Evolutionary conservation across 225 moss, liverwort and hornwort species (phyloP).

Genomic region (Lunularia cruciata): DNA sequence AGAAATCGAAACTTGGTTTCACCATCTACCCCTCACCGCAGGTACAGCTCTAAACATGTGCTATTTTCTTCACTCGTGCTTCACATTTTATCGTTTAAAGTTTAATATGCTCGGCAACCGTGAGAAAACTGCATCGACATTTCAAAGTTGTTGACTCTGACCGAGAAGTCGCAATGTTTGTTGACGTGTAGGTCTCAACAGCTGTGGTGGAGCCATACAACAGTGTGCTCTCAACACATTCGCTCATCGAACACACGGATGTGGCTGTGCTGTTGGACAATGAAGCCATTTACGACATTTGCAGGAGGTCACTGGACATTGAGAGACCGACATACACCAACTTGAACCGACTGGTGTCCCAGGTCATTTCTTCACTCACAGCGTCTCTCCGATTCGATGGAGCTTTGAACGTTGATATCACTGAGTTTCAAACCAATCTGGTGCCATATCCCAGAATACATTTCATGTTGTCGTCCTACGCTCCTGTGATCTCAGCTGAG

Average conservation of each 20-base stretch:
- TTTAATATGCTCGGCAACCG: too few relatives aligned
- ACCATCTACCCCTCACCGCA: conserved; percentile 46
- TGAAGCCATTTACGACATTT: conserved; percentile 48
- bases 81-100: too few relatives aligned
- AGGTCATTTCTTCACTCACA: conserved; percentile 32
- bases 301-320: conserved; percentile 44
- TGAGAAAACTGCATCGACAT: too few relatives aligned
- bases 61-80: too few relatives aligned
- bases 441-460: conserved; percentile 45
- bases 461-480: conserved; percentile 44
- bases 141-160: too few relatives aligned
- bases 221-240: conserved; percentile 45
- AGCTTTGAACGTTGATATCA: conserved; percentile 41
- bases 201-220: conserved; percentile 46
- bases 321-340: conserved; percentile 48
- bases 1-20: conserved; percentile 42
- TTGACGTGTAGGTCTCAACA: conserved; percentile 46
- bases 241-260: conserved; percentile 46
- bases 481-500: conserved; percentile 41
- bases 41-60: conserved; percentile 1
- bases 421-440: conserved; percentile 45
- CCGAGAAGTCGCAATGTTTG: too few relatives aligned
- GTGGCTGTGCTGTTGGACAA: conserved; percentile 45
- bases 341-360: conserved; percentile 42
- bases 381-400: conserved; percentile 42